Percentiles rank a stretch among this genome's conserved stretches.
phyloP scores from a whole-genome alignment of 164 flowering plant genomes.

The Chloranthus sessilifolius region DNA sequence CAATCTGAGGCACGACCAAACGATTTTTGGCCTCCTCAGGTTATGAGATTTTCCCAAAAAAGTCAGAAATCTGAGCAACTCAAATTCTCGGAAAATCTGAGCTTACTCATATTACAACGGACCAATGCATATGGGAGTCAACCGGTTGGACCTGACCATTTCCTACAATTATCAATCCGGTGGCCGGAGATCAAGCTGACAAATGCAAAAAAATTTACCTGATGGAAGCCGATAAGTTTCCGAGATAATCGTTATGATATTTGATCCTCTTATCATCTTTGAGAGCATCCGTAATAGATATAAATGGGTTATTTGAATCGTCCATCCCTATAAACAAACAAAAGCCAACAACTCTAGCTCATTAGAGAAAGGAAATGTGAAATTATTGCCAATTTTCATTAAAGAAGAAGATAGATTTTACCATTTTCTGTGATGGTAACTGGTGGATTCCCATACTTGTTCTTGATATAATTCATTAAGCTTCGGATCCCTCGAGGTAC shows the following conservation, averaged over 20 bases:
- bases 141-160: too few relatives aligned
- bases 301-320: slow-evolving; percentile 60
- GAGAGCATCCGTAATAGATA: slow-evolving; percentile 48
- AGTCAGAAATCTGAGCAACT: too few relatives aligned
- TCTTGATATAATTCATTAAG: slow-evolving; percentile 79
- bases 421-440: slow-evolving; percentile 91
- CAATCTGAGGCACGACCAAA: too few relatives aligned
- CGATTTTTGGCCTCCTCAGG: too few relatives aligned
- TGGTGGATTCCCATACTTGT: slow-evolving; percentile 72
- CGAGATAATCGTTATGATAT: slow-evolving; percentile 74
- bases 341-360: not conserved
- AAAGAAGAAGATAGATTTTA: slow-evolving; percentile 12
- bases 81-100: too few relatives aligned
- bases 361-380: not conserved
- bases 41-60: too few relatives aligned
- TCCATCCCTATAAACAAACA: slow-evolving; percentile 72
- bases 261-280: slow-evolving; percentile 85
- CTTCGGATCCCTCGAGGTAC: slow-evolving; percentile 82
- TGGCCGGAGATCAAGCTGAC: too few relatives aligned
- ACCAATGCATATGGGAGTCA: too few relatives aligned
- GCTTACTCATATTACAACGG: too few relatives aligned
- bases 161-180: too few relatives aligned
- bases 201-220: slow-evolving; percentile 45
- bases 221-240: slow-evolving; percentile 67
- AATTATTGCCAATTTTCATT: not conserved